A percentile compares a stretch with the other conserved stretches of the same genome.
These are phyloP conservation scores for Drechslerella coelobrocha DNA, from an alignment of 2,329 filamentous ascomycete genomes.

Conservation along the genomic window DNA sequence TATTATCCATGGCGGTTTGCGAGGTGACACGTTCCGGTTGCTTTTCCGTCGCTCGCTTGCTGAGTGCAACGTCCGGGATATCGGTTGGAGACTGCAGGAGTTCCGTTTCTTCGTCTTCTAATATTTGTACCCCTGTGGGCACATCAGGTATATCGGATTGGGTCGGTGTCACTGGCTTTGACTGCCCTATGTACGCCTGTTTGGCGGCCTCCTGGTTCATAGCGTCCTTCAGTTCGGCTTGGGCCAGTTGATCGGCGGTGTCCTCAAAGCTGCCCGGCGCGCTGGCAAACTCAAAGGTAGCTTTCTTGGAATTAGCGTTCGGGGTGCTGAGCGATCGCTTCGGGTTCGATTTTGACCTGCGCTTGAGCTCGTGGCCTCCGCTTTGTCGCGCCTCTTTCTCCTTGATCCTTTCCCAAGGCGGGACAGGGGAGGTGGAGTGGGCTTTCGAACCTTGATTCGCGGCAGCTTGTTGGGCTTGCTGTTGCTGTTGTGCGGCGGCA, in stretches of 20 bases:
- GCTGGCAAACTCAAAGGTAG: conserved; percentile 48
- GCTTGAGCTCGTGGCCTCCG: conserved; percentile 46
- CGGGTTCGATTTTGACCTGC: conserved; percentile 38
- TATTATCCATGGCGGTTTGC: conserved; percentile 2
- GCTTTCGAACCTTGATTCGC: conserved; percentile 48
- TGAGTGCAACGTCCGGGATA: neutral
- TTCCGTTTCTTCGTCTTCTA: conserved; percentile 7
- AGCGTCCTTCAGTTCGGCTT: conserved; percentile 44
- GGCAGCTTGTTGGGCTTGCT: conserved; percentile 31
- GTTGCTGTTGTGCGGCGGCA: conserved; percentile 35
- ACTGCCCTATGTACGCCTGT: conserved; percentile 45
- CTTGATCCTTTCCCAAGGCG: conserved; percentile 43
- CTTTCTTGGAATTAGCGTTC: conserved; percentile 45
- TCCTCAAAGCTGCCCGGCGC: conserved; percentile 48
- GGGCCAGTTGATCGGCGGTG: conserved; percentile 44
- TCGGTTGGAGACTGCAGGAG: conserved; percentile 11
- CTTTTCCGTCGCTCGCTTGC: conserved; percentile 15
- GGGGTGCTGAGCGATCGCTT: conserved; percentile 49
- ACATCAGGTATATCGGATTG: conserved; percentile 36
- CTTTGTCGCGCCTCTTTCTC: conserved; percentile 43
- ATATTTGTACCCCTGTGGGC: neutral
- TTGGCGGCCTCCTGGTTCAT: conserved; percentile 49
- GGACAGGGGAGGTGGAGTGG: conserved; percentile 43
- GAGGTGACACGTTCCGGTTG: conserved; percentile 11
- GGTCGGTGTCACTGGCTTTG: conserved; percentile 45